Base-by-base conservation (phyloP, 2,329 filamentous ascomycete species). In the Xylaria hypoxylon region DNA sequence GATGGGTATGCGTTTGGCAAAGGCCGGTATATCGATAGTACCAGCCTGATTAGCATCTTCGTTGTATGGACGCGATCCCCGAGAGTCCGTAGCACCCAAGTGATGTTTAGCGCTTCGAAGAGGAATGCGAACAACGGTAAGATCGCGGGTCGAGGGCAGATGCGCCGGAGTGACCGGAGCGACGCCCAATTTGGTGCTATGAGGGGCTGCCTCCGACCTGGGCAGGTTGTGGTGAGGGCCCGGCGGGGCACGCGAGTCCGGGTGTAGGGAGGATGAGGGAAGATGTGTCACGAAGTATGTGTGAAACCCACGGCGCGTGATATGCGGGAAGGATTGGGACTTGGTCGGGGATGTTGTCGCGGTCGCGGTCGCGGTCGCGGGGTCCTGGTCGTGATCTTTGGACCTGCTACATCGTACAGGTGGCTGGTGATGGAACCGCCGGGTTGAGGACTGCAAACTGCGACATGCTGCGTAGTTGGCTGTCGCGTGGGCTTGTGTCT, bases 231-330 rank as follows among this genome's bases (percentile, higher is more conserved):
- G 94, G 72, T 93, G 91, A 33, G 89, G 89, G 3, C 89, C 90
- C 31, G 82, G 77, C 19, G 85, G 80, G 24, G 84, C 81, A 62
- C 89, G 85, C 40, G 92, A 92, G 79, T 98, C 95, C 7, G 96
- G 95, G 73, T 97, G 92, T 50, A 97, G 86, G 3, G 94, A 97
- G 15, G 94, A 96, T 19, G 94, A 97, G 4, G 96, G 95, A 1
- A 99, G 87, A 78, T 97, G 93, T 8, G 96, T 97, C 66, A 98
- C 93, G 79, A 99, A 99, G 83, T 99, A 98, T 74, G 96, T 94
- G 82, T 97, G 94, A 79, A 98, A 98, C 69, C 80, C 79, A 53
- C 87, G 86, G 59, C 80, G 82, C 31, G 64, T 60, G 26, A 40
- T 56, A 45, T 69, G 72, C 11, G 64, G 61, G 15, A 68, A 53